Evolutionary conservation across 108 stramenopile genomes (phyloP), one percentile per base, ranked within the genome.

Genomic region (Pseudonitzschia pungens): DNA sequence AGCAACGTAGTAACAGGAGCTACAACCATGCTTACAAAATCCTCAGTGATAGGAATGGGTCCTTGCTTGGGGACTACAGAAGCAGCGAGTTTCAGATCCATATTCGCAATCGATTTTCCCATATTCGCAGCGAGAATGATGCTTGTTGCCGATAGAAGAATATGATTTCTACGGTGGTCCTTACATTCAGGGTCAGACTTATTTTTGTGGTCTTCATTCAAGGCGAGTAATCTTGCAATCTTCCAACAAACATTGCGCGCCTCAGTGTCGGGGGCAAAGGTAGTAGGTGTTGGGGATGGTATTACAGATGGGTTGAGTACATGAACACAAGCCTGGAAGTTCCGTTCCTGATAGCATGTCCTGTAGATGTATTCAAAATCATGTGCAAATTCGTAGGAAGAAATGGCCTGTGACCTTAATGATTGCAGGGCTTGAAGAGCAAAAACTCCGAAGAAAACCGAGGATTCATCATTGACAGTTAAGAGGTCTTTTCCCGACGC

Each of bases 201-300:
- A 24, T 18, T 48, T 14, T 28, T 36, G 27, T 48, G 22, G 22
- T 67, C 66, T 24, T 22, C n/a, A 21, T 45, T 67, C 66, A 67
- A 26, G 3, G 45, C 66, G 11, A 67, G 45, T n/a, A 67, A 28
- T 50, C 66, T 67, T 67, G 66, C 44, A 44, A 67, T 44, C 66
- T 67, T 67, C 66, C 66, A 67, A 29, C 66, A 67, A 50, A 67
- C 43, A 48, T 67, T 67, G 44, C 66, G 66, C 21, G 66, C 66
- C 36, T 67, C 66, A 24, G 66, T 67, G 50, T 67, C 66, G 3
- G 66, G 66, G 21, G 66, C 44, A 48, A 67, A 67, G 12, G 66
- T 24, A 40, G 45, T 21, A 44, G 45, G 24, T 14, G 45, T 16
- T 12, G n/a, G 26, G 22, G 44, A 28, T 21, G 43, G 43, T 22